phyloP scores from a whole-genome alignment of 192 early-diverging fungal genomes.

The Podila verticillata region DNA sequence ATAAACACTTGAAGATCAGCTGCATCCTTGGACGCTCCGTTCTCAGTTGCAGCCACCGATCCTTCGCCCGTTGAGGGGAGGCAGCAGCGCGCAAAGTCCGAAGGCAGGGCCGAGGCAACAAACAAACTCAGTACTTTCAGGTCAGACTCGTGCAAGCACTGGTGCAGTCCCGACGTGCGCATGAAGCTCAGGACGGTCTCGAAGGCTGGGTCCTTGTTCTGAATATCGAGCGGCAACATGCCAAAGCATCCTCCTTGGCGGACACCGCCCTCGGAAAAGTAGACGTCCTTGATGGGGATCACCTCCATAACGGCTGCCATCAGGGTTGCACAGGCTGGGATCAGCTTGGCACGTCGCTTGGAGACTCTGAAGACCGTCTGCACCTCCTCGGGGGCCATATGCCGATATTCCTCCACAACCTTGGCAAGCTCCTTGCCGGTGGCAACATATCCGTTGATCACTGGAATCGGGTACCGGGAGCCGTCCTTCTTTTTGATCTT shows the following conservation, averaged over 20 bases:
- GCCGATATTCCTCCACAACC: conserved; percentile 49
- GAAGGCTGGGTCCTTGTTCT: conserved; percentile 57
- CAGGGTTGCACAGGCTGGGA: conserved; percentile 62
- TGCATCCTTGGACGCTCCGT: conserved; percentile 17
- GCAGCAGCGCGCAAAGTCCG: conserved; percentile 41
- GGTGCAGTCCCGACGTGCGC: conserved; percentile 23
- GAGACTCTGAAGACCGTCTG: conserved; percentile 56
- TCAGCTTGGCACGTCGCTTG: conserved; percentile 63
- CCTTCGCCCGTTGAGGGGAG: conserved; percentile 9
- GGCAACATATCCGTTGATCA: conserved; percentile 65
- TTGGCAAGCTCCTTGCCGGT: conserved; percentile 49
- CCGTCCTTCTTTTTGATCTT: conserved; percentile 33
- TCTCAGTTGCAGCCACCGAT: neutral
- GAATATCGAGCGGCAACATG: conserved; percentile 45
- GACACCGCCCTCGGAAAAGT: conserved; percentile 68
- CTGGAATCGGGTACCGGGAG: conserved; percentile 57
- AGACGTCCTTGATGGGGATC: conserved; percentile 48
- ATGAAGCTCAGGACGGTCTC: conserved; percentile 55
- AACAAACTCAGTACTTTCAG: conserved; percentile 26
- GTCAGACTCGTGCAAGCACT: conserved; percentile 34
- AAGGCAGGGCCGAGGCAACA: conserved; percentile 22
- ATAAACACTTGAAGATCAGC: conserved; percentile 38
- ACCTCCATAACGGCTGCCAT: conserved; percentile 57
- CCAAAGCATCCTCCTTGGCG: conserved; percentile 65
- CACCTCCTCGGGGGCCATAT: conserved; percentile 45